Conservation (phyloP, 345 rosid genomes). For the Corchorus olitorius region DNA sequence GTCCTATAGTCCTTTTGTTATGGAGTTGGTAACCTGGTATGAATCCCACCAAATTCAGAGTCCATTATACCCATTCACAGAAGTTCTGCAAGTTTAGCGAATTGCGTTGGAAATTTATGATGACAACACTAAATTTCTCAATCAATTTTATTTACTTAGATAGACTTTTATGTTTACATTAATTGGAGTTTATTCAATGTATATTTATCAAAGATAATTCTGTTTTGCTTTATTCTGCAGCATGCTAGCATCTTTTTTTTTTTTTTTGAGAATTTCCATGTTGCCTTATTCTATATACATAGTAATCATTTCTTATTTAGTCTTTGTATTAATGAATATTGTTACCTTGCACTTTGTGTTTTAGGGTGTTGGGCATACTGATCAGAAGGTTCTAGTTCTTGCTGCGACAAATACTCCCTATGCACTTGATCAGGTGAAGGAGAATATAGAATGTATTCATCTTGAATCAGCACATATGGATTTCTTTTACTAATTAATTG, state of each 20-base stretch:
- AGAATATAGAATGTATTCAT: slow-evolving; percentile 13
- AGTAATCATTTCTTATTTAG: background rate
- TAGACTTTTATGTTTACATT: background rate
- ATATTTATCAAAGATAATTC: background rate
- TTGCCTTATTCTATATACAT: background rate
- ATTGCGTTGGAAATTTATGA: background rate
- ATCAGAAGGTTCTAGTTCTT: slow-evolving; percentile 80
- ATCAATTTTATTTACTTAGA: background rate
- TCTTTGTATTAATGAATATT: background rate
- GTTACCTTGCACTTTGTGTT: slow-evolving; percentile 13
- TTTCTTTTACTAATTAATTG: slow-evolving; percentile 25
- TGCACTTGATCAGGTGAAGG: slow-evolving; percentile 75
- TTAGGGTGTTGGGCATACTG: slow-evolving; percentile 81
- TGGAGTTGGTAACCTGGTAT: background rate
- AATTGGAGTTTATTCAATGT: slow-evolving; percentile 1
- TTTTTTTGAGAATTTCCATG: background rate
- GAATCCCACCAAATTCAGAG: background rate
- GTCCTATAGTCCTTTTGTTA: background rate
- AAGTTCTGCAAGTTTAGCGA: background rate
- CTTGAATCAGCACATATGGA: slow-evolving; percentile 9
- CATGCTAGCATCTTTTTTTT: background rate
- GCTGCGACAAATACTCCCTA: slow-evolving; percentile 88
- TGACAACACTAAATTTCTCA: background rate
- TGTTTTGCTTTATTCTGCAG: background rate
- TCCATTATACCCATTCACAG: background rate